Conservation (phyloP, 2,329 filamentous ascomycete genomes). For the Phialophora macrospora region DNA sequence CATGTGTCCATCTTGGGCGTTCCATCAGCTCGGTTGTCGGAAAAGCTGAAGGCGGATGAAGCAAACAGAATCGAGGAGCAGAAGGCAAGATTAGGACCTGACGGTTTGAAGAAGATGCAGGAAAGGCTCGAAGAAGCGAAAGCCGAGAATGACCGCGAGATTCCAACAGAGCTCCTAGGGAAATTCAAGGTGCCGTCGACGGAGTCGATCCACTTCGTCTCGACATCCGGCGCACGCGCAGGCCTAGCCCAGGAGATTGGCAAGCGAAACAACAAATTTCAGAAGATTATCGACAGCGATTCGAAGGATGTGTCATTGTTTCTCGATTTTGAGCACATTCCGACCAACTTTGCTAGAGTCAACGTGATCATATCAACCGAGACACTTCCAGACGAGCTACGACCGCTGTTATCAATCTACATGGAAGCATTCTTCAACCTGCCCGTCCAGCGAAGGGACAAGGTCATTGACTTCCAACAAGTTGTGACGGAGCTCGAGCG, state of each 20-base stretch:
- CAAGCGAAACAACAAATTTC: constrained; percentile 68
- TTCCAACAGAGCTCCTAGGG: constrained; percentile 80
- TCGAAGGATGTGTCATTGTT: constrained; percentile 73
- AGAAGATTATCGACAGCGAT: constrained; percentile 75
- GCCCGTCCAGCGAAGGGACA: constrained; percentile 76
- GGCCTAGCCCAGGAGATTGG: constrained; percentile 77
- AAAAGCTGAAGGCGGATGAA: constrained; percentile 81
- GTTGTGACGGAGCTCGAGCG: constrained; percentile 89
- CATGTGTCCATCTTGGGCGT: constrained; percentile 88
- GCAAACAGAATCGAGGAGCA: constrained; percentile 77
- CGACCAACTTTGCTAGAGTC: constrained; percentile 89
- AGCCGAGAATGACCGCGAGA: constrained; percentile 82
- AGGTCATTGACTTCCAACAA: constrained; percentile 83
- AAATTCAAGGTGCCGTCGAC: constrained; percentile 81
- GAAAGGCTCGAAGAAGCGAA: constrained; percentile 82
- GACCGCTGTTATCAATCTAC: constrained; percentile 83
- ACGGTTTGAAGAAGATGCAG: constrained; percentile 75
- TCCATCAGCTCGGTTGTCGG: constrained; percentile 78
- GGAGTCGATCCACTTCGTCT: constrained; percentile 93
- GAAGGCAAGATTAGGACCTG: constrained; percentile 77
- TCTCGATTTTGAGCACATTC: constrained; percentile 95
- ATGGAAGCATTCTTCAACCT: constrained; percentile 94
- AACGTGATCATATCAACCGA: constrained; percentile 79
- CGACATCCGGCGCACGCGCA: constrained; percentile 80
- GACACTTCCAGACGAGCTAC: constrained; percentile 76